Conservation (phyloP, 129 eudicot genomes). For the Saussurea involucrata region DNA sequence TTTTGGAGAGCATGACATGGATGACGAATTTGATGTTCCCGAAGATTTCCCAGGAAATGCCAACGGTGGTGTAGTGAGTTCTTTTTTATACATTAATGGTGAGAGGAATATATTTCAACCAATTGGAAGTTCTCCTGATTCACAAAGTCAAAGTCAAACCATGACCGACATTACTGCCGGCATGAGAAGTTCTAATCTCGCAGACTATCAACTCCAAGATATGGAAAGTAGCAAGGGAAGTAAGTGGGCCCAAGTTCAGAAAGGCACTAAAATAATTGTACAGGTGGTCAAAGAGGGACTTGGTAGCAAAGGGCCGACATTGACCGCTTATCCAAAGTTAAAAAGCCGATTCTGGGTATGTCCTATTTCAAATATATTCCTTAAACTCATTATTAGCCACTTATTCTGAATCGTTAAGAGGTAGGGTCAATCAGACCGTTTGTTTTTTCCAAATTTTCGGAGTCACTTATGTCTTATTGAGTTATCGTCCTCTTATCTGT, state of each 20-base stretch:
- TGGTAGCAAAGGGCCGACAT: slow-evolving; percentile 82
- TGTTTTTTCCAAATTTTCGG: no score
- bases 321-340: slow-evolving; percentile 90
- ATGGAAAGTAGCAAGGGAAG: slow-evolving; percentile 21
- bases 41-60: slow-evolving; percentile 42
- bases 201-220: slow-evolving; percentile 30
- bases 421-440: no score
- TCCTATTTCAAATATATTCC: slow-evolving; percentile 9
- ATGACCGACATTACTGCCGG: slow-evolving; percentile 3
- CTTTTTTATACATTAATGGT: slow-evolving; percentile 31
- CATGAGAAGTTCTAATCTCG: slow-evolving; percentile 9
- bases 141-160: slow-evolving; percentile 27
- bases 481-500: no score
- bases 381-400: no score
- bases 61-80: slow-evolving; percentile 49
- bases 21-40: slow-evolving; percentile 41
- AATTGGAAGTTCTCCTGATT: slow-evolving; percentile 32
- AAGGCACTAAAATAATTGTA: slow-evolving; percentile 85
- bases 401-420: no score
- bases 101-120: slow-evolving; percentile 32
- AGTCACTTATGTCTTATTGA: no score
- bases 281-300: slow-evolving; percentile 96
- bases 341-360: slow-evolving; percentile 96
- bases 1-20: slow-evolving; percentile 57
- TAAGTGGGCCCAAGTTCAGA: slow-evolving; percentile 72